A percentile compares a stretch with the other conserved stretches of the same genome.
Evolutionary conservation across 176 grass and related monocot species (phyloP).

Genomic region (Rhynchospora breviuscula): DNA sequence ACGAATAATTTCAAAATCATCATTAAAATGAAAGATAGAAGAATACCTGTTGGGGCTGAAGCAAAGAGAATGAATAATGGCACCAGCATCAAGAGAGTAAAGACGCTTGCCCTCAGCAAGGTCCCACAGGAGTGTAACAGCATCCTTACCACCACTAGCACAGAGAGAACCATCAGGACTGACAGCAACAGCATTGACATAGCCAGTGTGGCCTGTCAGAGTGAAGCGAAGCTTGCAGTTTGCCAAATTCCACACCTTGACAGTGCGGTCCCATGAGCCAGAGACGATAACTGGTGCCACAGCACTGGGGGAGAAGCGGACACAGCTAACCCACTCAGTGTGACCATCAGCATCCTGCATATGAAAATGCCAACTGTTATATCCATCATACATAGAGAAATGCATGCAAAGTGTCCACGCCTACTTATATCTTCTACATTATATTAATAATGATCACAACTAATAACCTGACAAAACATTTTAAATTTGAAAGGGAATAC

Average conservation of each 20-base stretch:
- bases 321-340: slow-evolving; percentile 72
- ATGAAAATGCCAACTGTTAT: background rate
- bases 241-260: slow-evolving; percentile 95
- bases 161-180: slow-evolving; percentile 90
- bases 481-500: background rate
- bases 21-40: background rate
- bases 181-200: slow-evolving; percentile 74
- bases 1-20: background rate
- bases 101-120: slow-evolving; percentile 79
- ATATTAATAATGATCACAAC: background rate
- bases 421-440: background rate
- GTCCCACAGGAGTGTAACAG: slow-evolving; percentile 69
- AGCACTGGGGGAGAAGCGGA: slow-evolving; percentile 68
- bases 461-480: background rate
- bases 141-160: slow-evolving; percentile 81
- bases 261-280: slow-evolving; percentile 74
- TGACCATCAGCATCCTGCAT: slow-evolving; percentile 59
- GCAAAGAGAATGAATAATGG: slow-evolving; percentile 73
- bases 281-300: slow-evolving; percentile 53
- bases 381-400: background rate
- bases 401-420: background rate
- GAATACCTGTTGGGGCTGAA: slow-evolving; percentile 69
- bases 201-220: slow-evolving; percentile 56
- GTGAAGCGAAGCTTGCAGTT: slow-evolving; percentile 80
- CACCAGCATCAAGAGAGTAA: slow-evolving; percentile 60